Evolutionary conservation across 148 eudicot genomes (phyloP).

Genomic region (Agrostemma githago): DNA sequence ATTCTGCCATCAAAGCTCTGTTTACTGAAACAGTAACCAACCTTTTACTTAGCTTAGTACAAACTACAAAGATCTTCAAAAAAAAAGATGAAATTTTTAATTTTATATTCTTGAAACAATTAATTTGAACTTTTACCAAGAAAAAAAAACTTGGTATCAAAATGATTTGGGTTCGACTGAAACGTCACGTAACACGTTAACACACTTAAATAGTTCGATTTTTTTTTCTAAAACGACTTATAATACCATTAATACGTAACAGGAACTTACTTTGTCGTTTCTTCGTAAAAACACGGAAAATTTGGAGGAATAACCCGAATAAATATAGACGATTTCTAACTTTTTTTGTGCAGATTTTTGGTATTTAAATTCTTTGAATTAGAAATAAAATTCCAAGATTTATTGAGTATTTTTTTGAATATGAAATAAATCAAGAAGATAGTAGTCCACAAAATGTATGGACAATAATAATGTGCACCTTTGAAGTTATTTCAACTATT

Average conservation of each 20-base stretch:
- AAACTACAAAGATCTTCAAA: no score
- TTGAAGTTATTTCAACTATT: no score
- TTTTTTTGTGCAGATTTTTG: no score
- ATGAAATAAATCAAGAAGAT: not conserved
- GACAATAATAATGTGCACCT: no score
- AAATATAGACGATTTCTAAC: no score
- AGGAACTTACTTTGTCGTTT: not conserved
- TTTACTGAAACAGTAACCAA: constrained; percentile 8
- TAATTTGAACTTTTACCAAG: not conserved
- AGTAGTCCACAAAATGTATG: not conserved
- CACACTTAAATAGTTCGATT: no score
- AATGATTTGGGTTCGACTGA: not conserved
- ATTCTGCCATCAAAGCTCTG: constrained; percentile 19
- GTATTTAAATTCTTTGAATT: no score
- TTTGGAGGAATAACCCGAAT: not conserved
- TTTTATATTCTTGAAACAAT: no score
- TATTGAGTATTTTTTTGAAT: not conserved
- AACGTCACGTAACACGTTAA: not conserved
- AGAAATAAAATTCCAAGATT: no score
- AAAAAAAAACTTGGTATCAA: not conserved
- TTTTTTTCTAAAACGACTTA: no score
- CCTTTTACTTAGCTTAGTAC: not conserved
- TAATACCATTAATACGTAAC: no score
- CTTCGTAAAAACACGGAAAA: not conserved
- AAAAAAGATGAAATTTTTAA: no score